These are phyloP conservation scores for Cercospora sp. DNA, from an alignment of 2,329 filamentous ascomycete species.

Conservation along the genomic window DNA sequence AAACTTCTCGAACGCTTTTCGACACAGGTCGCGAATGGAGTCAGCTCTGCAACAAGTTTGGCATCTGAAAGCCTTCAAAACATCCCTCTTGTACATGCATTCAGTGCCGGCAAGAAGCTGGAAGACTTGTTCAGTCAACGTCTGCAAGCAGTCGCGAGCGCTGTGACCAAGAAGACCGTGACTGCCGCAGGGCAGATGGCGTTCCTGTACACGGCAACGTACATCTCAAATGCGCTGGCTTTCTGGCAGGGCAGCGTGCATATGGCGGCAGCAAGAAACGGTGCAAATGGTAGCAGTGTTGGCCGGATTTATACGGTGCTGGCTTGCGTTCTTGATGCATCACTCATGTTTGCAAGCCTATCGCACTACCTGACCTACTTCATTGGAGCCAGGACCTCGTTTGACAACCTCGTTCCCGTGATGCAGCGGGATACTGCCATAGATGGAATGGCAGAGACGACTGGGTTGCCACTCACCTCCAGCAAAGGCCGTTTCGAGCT, in stretches of 20 bases:
- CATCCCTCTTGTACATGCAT: slow-evolving; percentile 43
- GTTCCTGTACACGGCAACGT: slow-evolving; percentile 65
- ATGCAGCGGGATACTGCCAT: not conserved
- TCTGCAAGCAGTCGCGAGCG: slow-evolving; percentile 52
- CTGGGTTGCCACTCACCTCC: not conserved
- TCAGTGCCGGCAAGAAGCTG: slow-evolving; percentile 59
- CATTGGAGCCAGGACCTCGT: slow-evolving; percentile 5
- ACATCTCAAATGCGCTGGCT: slow-evolving; percentile 64
- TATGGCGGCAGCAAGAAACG: slow-evolving; percentile 41
- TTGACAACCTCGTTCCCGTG: slow-evolving; percentile 2
- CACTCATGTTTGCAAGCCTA: slow-evolving; percentile 5
- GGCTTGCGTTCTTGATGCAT: slow-evolving; percentile 6
- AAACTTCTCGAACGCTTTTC: slow-evolving; percentile 57
- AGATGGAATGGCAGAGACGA: not conserved
- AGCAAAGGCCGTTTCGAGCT: slow-evolving; percentile 35
- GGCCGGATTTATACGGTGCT: slow-evolving; percentile 30
- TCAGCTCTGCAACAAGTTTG: slow-evolving; percentile 60
- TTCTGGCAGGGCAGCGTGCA: slow-evolving; percentile 66
- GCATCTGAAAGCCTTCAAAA: slow-evolving; percentile 63
- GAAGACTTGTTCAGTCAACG: slow-evolving; percentile 59
- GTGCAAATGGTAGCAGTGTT: slow-evolving; percentile 28
- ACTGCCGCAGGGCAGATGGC: slow-evolving; percentile 60
- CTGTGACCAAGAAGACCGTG: slow-evolving; percentile 59
- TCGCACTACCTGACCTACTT: slow-evolving; percentile 10
- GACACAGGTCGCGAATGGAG: slow-evolving; percentile 51